Percentiles rank a stretch among this genome's conserved stretches.
phyloP scores from a whole-genome alignment of 768 basidiomycete genomes.

The Psilocybe tampanensis region DNA sequence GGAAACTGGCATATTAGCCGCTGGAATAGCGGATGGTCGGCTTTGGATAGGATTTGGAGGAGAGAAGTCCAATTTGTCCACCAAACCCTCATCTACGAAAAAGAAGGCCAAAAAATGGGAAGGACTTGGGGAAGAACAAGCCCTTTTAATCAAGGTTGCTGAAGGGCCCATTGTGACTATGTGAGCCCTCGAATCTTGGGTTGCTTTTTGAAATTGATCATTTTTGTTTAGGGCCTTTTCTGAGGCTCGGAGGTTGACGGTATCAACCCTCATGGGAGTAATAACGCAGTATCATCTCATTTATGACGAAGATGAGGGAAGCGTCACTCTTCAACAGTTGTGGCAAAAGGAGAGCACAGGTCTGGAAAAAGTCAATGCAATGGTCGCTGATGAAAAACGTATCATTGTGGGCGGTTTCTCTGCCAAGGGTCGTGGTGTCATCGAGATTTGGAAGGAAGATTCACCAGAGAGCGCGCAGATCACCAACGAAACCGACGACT shows the following conservation, averaged over 20 bases:
- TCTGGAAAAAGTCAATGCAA: conserved; percentile 66
- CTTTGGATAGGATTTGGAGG: conserved; percentile 72
- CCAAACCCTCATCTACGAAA: conserved; percentile 51
- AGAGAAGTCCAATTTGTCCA: conserved; percentile 49
- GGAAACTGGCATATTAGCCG: conserved; percentile 59
- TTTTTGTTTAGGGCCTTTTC: conserved; percentile 47
- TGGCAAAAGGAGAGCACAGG: conserved; percentile 48
- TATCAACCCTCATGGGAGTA: conserved; percentile 65
- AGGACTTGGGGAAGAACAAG: conserved; percentile 55
- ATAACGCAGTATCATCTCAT: conserved; percentile 51
- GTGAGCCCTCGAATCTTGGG: conserved; percentile 40
- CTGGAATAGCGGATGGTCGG: conserved; percentile 76
- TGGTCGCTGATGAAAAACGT: conserved; percentile 48
- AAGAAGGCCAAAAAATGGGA: conserved; percentile 74
- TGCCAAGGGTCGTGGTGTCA: conserved; percentile 56
- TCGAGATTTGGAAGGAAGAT: conserved; percentile 58
- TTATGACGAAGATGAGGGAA: conserved; percentile 37
- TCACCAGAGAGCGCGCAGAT: neutral
- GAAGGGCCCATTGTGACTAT: conserved; percentile 76
- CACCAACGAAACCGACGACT: neutral
- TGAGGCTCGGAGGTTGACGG: conserved; percentile 44
- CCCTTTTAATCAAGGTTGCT: conserved; percentile 51
- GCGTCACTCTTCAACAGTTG: conserved; percentile 40
- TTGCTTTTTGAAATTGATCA: neutral
- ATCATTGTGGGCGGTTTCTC: conserved; percentile 66